These are phyloP conservation scores for Xylaria intraflava DNA, from an alignment of 495 filamentous ascomycete genomes.

Conservation along the genomic window DNA sequence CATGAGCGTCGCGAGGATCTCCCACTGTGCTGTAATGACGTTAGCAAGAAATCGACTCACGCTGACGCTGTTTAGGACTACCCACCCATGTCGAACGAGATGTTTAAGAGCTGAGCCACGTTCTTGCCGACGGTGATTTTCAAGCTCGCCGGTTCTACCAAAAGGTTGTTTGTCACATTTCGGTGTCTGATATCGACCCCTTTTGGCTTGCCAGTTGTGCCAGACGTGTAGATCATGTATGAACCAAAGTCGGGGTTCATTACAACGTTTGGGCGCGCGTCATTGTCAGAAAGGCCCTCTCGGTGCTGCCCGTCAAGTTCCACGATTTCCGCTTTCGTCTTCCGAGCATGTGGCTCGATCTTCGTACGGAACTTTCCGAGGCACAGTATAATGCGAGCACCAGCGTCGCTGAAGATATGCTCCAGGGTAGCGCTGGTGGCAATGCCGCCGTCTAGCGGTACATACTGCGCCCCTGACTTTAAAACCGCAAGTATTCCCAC, in stretches of 20 bases:
- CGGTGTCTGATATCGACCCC: conserved; percentile 34
- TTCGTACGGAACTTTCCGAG: conserved; percentile 15
- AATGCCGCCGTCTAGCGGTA: conserved; percentile 40
- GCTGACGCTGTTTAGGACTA: not conserved
- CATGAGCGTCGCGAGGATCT: conserved; percentile 32
- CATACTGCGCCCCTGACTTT: conserved; percentile 44
- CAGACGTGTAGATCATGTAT: conserved; percentile 41
- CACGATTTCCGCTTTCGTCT: conserved; percentile 1
- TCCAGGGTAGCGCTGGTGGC: conserved; percentile 26
- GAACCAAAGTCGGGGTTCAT: conserved; percentile 26
- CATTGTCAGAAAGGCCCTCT: conserved; percentile 2
- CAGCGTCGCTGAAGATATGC: conserved; percentile 26
- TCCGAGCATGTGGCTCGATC: conserved; percentile 6
- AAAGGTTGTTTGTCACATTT: conserved; percentile 28
- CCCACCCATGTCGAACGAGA: conserved; percentile 39
- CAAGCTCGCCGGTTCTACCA: conserved; percentile 26
- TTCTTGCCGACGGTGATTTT: conserved; percentile 30
- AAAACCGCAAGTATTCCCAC: conserved; percentile 45
- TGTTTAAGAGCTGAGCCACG: conserved; percentile 31
- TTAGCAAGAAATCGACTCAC: conserved; percentile 1
- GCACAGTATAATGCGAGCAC: conserved; percentile 11
- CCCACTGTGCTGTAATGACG: conserved; percentile 28
- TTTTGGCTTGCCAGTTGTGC: conserved; percentile 37
- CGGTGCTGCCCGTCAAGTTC: conserved; percentile 10
- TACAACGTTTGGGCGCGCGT: conserved; percentile 12